These are phyloP conservation scores for Coniochaeta pulveracea DNA, from an alignment of 2,329 filamentous ascomycete genomes.

Conservation along the genomic window DNA sequence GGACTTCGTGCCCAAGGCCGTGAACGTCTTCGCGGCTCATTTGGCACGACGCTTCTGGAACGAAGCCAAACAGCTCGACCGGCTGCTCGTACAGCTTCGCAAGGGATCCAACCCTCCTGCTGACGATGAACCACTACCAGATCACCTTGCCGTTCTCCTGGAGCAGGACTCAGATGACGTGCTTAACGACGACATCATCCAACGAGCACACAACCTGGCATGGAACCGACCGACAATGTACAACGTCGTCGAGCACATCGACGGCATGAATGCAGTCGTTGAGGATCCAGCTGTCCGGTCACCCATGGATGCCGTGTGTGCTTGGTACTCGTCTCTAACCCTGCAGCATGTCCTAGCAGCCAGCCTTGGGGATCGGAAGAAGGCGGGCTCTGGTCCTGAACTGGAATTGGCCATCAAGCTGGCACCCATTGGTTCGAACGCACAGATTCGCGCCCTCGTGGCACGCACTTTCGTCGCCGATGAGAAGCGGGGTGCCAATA, in stretches of 20 bases:
- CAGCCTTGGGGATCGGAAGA: conserved; percentile 43
- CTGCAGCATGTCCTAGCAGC: conserved; percentile 58
- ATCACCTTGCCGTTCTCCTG: conserved; percentile 64
- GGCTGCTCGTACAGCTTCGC: conserved; percentile 30
- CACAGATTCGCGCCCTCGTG: conserved; percentile 48
- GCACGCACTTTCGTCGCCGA: conserved; percentile 45
- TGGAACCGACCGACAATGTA: conserved; percentile 72
- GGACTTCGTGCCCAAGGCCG: conserved; percentile 48
- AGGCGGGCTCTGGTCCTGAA: conserved; percentile 28
- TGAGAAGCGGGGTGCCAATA: conserved; percentile 42
- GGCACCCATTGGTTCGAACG: conserved; percentile 69
- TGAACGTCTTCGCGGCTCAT: conserved; percentile 60
- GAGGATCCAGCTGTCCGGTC: conserved; percentile 78
- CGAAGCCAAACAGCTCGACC: conserved; percentile 57
- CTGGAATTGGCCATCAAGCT: conserved; percentile 60
- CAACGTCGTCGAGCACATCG: conserved; percentile 49
- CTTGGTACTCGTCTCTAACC: conserved; percentile 74
- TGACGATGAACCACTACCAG: conserved; percentile 55
- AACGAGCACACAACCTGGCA: conserved; percentile 79
- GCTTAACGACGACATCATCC: conserved; percentile 64
- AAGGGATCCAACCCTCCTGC: conserved; percentile 20
- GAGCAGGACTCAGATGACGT: conserved; percentile 75
- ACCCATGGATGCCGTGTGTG: conserved; percentile 79
- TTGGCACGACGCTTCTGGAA: conserved; percentile 73
- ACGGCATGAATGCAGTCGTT: conserved; percentile 71